Conservation (phyloP, 78 protist species). For the Polysphondylium violaceum region DNA sequence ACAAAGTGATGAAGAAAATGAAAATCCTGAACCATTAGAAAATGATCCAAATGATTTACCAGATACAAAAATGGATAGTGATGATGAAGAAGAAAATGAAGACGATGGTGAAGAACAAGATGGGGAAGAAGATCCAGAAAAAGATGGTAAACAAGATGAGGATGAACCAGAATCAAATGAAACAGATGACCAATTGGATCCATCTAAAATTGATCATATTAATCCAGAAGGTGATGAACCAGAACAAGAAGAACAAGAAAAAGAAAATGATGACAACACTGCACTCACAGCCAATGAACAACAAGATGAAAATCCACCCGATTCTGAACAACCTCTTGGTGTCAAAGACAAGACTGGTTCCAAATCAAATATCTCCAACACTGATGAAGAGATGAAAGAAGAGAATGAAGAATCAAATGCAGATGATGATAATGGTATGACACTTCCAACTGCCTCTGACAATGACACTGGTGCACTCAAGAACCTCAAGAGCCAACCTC, state of each 20-base stretch:
- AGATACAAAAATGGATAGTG: slow-evolving; percentile 43
- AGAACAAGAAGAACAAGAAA: slow-evolving; percentile 18
- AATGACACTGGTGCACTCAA: slow-evolving; percentile 35
- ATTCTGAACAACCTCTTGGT: slow-evolving; percentile 72
- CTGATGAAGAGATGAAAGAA: slow-evolving; percentile 71
- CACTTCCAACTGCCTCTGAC: slow-evolving; percentile 55
- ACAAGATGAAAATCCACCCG: slow-evolving; percentile 37
- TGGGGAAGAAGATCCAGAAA: slow-evolving; percentile 22
- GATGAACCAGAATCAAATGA: slow-evolving; percentile 59
- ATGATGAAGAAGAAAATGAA: slow-evolving; percentile 48
- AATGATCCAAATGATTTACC: slow-evolving; percentile 25
- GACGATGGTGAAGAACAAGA: slow-evolving; percentile 47
- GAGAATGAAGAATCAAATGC: slow-evolving; percentile 75
- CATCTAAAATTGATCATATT: slow-evolving; percentile 13
- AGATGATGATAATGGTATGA: slow-evolving; percentile 67
- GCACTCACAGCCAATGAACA: slow-evolving; percentile 69
- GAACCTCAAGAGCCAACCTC: slow-evolving; percentile 33
- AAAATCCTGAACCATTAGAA: slow-evolving; percentile 45
- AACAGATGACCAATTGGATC: slow-evolving; percentile 38
- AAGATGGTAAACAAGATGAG: slow-evolving; percentile 55
- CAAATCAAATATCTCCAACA: slow-evolving; percentile 49
- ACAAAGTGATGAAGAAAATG: slow-evolving; percentile 54
- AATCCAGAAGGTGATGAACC: slow-evolving; percentile 51
- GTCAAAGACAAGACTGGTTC: slow-evolving; percentile 67
- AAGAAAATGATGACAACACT: slow-evolving; percentile 12